Conservation (phyloP, 2,329 filamentous ascomycete species). For the Colletotrichum spaethianum region DNA sequence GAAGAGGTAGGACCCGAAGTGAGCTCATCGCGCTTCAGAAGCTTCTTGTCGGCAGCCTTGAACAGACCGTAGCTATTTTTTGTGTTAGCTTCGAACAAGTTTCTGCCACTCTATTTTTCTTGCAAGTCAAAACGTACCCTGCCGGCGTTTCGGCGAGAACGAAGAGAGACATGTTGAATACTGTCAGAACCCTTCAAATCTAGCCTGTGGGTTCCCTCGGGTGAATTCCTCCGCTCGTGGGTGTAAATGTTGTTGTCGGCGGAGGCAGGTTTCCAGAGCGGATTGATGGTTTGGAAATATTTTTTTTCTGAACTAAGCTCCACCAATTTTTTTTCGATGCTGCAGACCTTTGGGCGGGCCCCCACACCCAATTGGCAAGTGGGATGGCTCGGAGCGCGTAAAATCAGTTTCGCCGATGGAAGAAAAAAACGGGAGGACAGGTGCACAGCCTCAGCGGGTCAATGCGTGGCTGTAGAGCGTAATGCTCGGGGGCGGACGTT, state of each 20-base stretch:
- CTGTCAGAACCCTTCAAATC: slow-evolving; percentile 43
- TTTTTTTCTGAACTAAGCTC: slow-evolving; percentile 56
- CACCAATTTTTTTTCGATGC: slow-evolving; percentile 58
- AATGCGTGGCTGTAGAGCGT: slow-evolving; percentile 28
- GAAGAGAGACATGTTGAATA: slow-evolving; percentile 83
- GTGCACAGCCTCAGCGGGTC: not conserved
- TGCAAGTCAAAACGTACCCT: slow-evolving; percentile 64
- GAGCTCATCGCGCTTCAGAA: slow-evolving; percentile 89
- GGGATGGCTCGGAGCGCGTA: slow-evolving; percentile 39
- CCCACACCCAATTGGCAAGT: slow-evolving; percentile 41
- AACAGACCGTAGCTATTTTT: slow-evolving; percentile 89
- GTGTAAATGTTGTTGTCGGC: slow-evolving; percentile 54
- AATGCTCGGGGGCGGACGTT: slow-evolving; percentile 13
- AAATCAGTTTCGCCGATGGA: slow-evolving; percentile 32
- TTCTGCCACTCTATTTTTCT: not conserved
- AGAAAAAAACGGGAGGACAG: not conserved
- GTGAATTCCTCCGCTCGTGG: slow-evolving; percentile 52
- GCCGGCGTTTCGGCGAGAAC: slow-evolving; percentile 95
- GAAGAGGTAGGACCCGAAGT: slow-evolving; percentile 81
- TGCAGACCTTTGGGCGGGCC: slow-evolving; percentile 37
- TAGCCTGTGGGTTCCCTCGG: slow-evolving; percentile 39
- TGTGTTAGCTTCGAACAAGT: slow-evolving; percentile 24
- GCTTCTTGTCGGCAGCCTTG: slow-evolving; percentile 99
- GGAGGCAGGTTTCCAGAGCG: slow-evolving; percentile 48
- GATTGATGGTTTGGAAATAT: slow-evolving; percentile 53